Percentiles rank a stretch among this genome's conserved stretches.
These are phyloP conservation scores for Cyclospora cayetanensis DNA, from an alignment of 169 alveolate species.

Conservation along the genomic window DNA sequence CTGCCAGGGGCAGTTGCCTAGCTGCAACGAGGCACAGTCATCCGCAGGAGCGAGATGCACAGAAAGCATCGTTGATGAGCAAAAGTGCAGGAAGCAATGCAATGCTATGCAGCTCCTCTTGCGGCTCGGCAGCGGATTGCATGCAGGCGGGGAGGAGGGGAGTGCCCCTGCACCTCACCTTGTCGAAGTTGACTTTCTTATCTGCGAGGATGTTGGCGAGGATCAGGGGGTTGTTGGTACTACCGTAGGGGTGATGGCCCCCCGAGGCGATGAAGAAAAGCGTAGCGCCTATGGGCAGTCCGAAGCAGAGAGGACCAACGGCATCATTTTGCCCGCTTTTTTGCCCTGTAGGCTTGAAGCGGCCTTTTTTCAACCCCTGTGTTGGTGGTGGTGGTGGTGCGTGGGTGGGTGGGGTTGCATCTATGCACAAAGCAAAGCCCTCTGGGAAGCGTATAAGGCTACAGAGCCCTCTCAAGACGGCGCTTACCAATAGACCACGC, in stretches of 20 bases:
- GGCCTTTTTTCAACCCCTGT: background rate
- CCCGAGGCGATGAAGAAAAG: constrained; percentile 45
- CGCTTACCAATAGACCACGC: constrained; percentile 63
- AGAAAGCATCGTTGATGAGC: background rate
- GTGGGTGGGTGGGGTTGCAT: background rate
- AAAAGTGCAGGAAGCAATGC: background rate
- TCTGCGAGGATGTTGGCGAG: constrained; percentile 35
- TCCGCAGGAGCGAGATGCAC: background rate
- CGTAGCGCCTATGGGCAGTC: constrained; percentile 36
- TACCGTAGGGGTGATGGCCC: constrained; percentile 62
- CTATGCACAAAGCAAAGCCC: background rate
- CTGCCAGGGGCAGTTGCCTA: constrained; percentile 23
- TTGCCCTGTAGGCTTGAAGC: background rate
- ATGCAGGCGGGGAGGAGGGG: background rate
- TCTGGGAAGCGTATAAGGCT: background rate
- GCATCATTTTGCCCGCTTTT: background rate
- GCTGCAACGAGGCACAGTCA: background rate
- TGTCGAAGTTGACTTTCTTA: constrained; percentile 40
- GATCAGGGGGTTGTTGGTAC: background rate
- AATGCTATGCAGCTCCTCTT: background rate
- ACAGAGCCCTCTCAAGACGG: background rate
- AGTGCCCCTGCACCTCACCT: background rate
- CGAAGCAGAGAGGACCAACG: no score
- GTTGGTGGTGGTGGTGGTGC: background rate
- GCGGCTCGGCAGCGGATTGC: background rate